Evolutionary conservation across 208 protist species (phyloP), one percentile per base, ranked within the genome.

Genomic region (Crithidia fasciculata): DNA sequence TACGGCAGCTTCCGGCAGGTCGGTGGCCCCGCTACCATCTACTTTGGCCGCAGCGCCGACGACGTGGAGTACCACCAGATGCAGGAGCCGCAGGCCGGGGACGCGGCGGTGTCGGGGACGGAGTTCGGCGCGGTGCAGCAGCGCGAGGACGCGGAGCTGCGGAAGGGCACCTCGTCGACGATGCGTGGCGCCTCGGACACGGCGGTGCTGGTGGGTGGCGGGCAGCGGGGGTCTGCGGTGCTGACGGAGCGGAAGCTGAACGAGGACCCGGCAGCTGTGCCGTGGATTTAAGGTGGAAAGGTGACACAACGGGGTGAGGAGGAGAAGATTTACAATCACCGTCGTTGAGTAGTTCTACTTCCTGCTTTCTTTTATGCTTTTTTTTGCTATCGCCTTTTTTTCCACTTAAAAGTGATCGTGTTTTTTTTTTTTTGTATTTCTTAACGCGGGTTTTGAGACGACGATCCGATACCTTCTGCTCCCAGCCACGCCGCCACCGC

Each of bases 1-100:
- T 18, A 70, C 28, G 58, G 72, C 37, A 76, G 61, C 64, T 90
- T 92, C 57, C 82, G 84, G 8, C 53, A 59, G 15, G 74, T 81
- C 0, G 79, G 81, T 13, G 87, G 84, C 3, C 60, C 80, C 0
- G 40, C 70, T 0, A 47, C n/a, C 8, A 75, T 85, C 9, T 84
- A 88, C 57, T 77, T 88, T 43, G 66, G 50, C 0, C 80, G 86
- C 41, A 78, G 36, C 0, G 81, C 80, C 5, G 37, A 50, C 6
- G 83, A 91, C 63, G 57, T 87, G 8, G 83, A 88, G 49, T 79
- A 84, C 52, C 43, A 82, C 3, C 73, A 72, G 19, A 56, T 80
- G 54, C 68, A 52, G 3, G 74, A 69, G 9, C n/a, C 67, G 37
- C 49, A 4, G 40, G 60, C 10, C 28, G 52, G 3, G 3, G 54